Evolutionary conservation across 2,329 filamentous ascomycete species (phyloP), one percentile per base, ranked within the genome.

Genomic region (Escovopsis sp.): DNA sequence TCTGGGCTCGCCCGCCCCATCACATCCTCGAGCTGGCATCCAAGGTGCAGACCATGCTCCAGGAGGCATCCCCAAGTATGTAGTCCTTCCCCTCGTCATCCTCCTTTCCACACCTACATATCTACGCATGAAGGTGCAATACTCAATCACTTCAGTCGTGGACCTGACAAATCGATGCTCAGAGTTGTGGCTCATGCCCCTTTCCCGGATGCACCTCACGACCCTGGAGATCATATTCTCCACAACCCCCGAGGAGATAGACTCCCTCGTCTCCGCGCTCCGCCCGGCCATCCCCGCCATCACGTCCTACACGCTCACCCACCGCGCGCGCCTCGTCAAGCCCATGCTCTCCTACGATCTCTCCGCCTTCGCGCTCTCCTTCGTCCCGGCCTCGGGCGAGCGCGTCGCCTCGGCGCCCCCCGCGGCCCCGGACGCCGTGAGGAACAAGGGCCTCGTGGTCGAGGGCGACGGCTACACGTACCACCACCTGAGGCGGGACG

Each of bases 281-380:
- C 63, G 70, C 9, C 64, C 72, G 2, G 63, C 65, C 27, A 67
- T 84, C 31, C 64, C 71, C 7, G 54, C 63, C 9, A 74, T 94
- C 48, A 73, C 76, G 5, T 74, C 79, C 53, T 79, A 81, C 54
- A 78, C 83, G 0, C 70, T 72, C 52, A 57, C 63, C 4, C 79
- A 87, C 56, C 78, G 82, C 36, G 67, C 83, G 1, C 76, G 84
- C 10, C 74, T 95, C 4, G 75, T 93, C 45, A 91, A 83, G 58
- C 89, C 89, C 1, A 70, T 82, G 57, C 59, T 96, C 37, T 86
- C 84, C 20, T 94, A 83, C 55, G 89, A 96, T 57, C 73, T 84
- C 1, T 80, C 86, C 5, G 89, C 87, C 13, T 69, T 95, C 42
- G 89, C 89, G 1, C 63, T 96, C 30, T 91, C 84, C 24, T 95